Evolutionary conservation across 768 basidiomycete species (phyloP), one percentile per base, ranked within the genome.

Genomic region (Grammothele lineata): DNA sequence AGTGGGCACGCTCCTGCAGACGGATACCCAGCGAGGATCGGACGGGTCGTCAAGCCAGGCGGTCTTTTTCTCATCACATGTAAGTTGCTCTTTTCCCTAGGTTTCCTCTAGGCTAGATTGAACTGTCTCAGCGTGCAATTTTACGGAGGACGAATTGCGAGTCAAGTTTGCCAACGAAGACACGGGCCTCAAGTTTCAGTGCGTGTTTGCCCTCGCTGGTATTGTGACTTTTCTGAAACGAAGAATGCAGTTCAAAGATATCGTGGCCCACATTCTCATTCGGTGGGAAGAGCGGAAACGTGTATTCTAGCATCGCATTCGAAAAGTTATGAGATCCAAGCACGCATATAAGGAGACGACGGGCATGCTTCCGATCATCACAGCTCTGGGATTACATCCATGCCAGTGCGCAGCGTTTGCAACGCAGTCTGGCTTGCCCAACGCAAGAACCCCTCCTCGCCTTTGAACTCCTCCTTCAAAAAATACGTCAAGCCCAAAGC

Each of bases 21-120:
- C n/a, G 61, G 57, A 15, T 92, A 92, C 61, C 86, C 85, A 3
- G 57, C 53, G 37, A 76, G 80, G 11, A 75, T 85, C 18, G 66
- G 68, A 11, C 63, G 64, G 32, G 60, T 87, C 44, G 70, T 92
- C 21, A 81, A 76, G 57, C 75, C 81, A 5, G 83, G 81, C 1
- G 87, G 83, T 6, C 65, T 70, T 57, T 88, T 91, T 59, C 68
- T 92, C 26, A 87, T 92, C 36, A 91, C 89, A 27, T 91, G 90
- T 89, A 57, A 57, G 83, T 67, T 5, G 23, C n/a, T 14, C 7
- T n/a, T n/a, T 15, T 8, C 30, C 30, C 30, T 32, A n/a, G 23
- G 17, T 5, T 15, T 3, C 12, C 18, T 14, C 11, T 21, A 6
- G 35, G n/a, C n/a, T n/a, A n/a, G n/a, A n/a, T n/a, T n/a, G n/a